Base-by-base conservation (phyloP, 176 grass and related monocot genomes). In the Oryza nivara region DNA sequence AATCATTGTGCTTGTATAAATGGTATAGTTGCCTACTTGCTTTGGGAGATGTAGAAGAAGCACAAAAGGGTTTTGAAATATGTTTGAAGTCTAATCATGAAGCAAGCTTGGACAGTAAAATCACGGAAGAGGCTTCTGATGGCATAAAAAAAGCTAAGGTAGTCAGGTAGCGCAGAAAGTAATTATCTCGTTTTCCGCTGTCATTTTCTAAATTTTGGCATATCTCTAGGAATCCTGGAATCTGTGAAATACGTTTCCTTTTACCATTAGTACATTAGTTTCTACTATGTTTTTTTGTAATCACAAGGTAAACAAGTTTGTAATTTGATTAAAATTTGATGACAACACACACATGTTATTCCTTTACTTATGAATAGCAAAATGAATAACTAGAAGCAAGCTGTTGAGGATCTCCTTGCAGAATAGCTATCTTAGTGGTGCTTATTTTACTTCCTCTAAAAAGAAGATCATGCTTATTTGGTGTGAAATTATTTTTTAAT, bases 131-230 rank as follows among this genome's bases (percentile, higher is more conserved):
- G 76, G 95, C 89, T 93, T 95, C 92, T 58, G 90, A 92, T 61
- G 92, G 92, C 88, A 70, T 93, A 52, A 68, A 80, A 66, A 93
- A 93, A 83, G 79, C 89, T 92, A 85, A 98, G 91, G 95, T 98
- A 88, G 41, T 92, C 87, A 98, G 89, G 95, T 98, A 88, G 41
- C 16, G 15, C 38, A 71, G 43, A 3, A 3, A 30, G 4, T 67
- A 56, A 22, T 43, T 67, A n/a, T 89, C 16, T 72, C 7, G 52
- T 76, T 15, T 75, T 12, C 4, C 28, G 4, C 20, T 46, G 34
- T 69, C 38, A 51, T 52, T 54, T 67, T 68, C 78, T 48, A 34
- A 76, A 76, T 76, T 30, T 36, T 28, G 48, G 3, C 63, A 84
- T 68, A 77, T 77, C 15, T 67, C 52, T n/a, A 81, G 19, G 34